phyloP scores from a whole-genome alignment of 2,329 filamentous ascomycete species.

The Falciphora oryzae region DNA sequence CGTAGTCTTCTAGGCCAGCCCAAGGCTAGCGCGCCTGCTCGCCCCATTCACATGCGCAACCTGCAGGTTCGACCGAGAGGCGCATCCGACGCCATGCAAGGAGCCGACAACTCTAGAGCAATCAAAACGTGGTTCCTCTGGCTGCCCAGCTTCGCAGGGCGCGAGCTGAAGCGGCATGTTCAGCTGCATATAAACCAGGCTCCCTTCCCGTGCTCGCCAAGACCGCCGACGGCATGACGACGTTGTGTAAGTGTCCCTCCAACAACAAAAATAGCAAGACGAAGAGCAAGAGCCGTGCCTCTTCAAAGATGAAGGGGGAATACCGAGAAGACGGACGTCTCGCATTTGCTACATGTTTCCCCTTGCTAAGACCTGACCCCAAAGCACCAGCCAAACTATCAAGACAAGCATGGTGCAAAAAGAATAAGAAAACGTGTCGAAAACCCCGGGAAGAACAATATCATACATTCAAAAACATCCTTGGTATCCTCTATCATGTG shows the following conservation, averaged over 20 bases:
- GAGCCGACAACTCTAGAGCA: neutral
- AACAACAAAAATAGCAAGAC: neutral
- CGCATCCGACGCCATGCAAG: slow-evolving; percentile 6
- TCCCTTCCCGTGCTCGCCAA: neutral
- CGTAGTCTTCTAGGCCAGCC: neutral
- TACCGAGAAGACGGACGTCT: neutral
- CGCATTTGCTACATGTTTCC: neutral
- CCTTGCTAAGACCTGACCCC: neutral
- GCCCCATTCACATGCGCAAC: neutral
- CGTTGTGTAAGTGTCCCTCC: neutral
- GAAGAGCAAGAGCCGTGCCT: neutral
- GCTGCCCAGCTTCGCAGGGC: no score
- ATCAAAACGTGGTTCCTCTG: neutral
- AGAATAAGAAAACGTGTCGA: neutral
- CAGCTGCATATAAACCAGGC: neutral
- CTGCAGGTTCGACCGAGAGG: neutral
- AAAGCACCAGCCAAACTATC: neutral
- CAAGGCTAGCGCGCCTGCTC: neutral
- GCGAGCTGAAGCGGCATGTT: neutral
- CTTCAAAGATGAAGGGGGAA: neutral
- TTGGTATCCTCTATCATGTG: slow-evolving; percentile 2
- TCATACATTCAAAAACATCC: neutral
- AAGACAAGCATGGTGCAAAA: neutral
- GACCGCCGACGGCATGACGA: neutral
- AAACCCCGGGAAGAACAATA: neutral